Evolutionary conservation across 2,329 filamentous ascomycete species (phyloP), one percentile per base, ranked within the genome.

Genomic region (Cladophialophora immunda): DNA sequence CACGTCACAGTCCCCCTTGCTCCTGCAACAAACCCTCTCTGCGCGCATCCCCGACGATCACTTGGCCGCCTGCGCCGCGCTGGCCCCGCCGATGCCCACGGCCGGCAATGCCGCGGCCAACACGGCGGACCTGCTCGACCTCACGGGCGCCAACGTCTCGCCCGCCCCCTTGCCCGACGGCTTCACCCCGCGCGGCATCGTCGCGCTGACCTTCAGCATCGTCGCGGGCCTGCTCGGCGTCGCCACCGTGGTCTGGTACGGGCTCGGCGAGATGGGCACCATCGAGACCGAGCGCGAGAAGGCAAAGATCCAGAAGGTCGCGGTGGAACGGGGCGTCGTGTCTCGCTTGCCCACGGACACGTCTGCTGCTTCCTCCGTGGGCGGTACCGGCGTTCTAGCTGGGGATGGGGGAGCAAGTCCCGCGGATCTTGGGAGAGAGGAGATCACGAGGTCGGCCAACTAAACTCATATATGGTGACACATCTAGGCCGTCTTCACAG

Each of bases 31-130:
- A 66, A 80, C 78, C 0, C 72, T 90, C 38, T 79, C 67, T 19
- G 6, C 19, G 13, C 41, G 27, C 15, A 69, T 75, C 25, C 73
- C 73, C 2, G 60, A 68, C 34, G 63, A 69, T 53, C 71, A 74
- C 62, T 69, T 61, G 45, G 69, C 63, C 22, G 68, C 70, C 4
- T 75, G 73, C 60, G 78, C 79, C 4, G 84, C 81, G 79, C 80
- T 8, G 77, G 87, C 0, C 82, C 86, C 0, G 5, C 58, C 58
- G 9, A 66, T 68, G 52, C 59, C 63, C 4, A 85, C 80, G 0
- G 73, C 74, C 2, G 92, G 92, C 3, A 95, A 95, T 73, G 92
- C 92, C 0, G 92, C 91, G 0, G 92, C 84, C 0, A 93, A 93
- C 73, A 89, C 86, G 0, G 76, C 78, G 0, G 78, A 94, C 71